Evolutionary conservation across 805 yeast genomes (phyloP), one percentile per base, ranked within the genome.

Genomic region (Wickerhamomyces canadensis): DNA sequence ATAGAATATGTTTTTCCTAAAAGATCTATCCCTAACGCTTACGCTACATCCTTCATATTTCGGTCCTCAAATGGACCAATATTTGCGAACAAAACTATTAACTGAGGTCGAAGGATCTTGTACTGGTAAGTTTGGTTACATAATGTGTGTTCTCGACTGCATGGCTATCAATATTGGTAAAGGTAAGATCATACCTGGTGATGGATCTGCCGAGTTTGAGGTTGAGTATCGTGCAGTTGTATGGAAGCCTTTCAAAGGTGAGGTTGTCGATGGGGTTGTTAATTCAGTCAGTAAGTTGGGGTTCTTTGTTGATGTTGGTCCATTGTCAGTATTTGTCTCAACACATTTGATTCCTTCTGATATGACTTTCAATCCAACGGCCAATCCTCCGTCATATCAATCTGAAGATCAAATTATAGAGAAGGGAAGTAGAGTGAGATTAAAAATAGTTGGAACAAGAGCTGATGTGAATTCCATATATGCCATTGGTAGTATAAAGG

Each of bases 51-150:
- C 99, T 36, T 88, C 98, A 24, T 93, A 80, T 62, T 91, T 89
- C 57, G 98, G 98, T 2, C 96, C 98, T 4, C 94, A 89, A 51
- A 93, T 93, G 98, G 88, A 84, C 63, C 94, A 87, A 58, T 91
- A 80, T 56, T 70, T 93, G 49, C 79, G 94, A 57, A 85, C 88
- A 56, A 89, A 91, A 61, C 72, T 93, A 44, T 72, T 93, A 41
- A 88, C 86, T 47, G 98, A 93, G 58, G 98, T 93, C 30, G 98
- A 93, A 65, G 98, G 98, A 19, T 88, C 98, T 1, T 93, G 98
- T 65, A 89, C 98, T 1, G 98, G 98, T 52, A 96, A 93, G 62
- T 93, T 93, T 67, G 98, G 98, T 12, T 93, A 93, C 61, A 93
- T 93, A 48, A 81, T 93, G 40, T 91, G 97, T 64, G 98, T 93